phyloP scores from a whole-genome alignment of 2,329 filamentous ascomycete species.

The Neonectria magnoliae region DNA sequence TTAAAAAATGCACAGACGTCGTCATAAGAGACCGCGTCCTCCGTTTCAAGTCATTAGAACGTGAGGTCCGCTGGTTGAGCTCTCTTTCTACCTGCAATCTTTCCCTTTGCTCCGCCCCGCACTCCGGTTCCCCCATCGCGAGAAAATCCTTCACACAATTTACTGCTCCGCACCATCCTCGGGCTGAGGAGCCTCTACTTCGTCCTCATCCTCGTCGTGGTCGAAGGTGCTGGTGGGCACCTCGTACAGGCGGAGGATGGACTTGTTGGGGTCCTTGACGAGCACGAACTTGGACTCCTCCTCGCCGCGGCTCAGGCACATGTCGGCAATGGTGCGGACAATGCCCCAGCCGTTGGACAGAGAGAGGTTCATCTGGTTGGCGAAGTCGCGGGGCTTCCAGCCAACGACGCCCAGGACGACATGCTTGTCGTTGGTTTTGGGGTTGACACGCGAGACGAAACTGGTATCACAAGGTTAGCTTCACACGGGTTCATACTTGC shows the following conservation, averaged over 20 bases:
- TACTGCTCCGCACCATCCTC: constrained; percentile 33
- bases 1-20: constrained; percentile 20
- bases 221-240: constrained; percentile 90
- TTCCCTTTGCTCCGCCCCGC: constrained; percentile 23
- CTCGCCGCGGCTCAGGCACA: constrained; percentile 81
- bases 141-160: constrained; percentile 27
- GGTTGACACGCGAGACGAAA: constrained; percentile 94
- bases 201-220: constrained; percentile 79
- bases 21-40: constrained; percentile 34
- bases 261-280: constrained; percentile 95
- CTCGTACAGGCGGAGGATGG: constrained; percentile 90
- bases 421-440: constrained; percentile 91
- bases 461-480: constrained; percentile 55
- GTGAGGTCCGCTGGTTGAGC: constrained; percentile 28
- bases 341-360: constrained; percentile 99
- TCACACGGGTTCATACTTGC: neutral
- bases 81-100: constrained; percentile 31
- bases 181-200: constrained; percentile 55
- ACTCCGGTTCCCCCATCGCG: constrained; percentile 14
- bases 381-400: constrained; percentile 98
- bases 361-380: constrained; percentile 96
- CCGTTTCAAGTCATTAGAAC: constrained; percentile 44
- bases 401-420: constrained; percentile 94
- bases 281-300: constrained; percentile 85
- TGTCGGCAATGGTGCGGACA: constrained; percentile 96